Percentiles rank a stretch among this genome's conserved stretches.
Conservation (phyloP, 2,329 filamentous ascomycete genomes). For the Cucurbitaria berberidis region DNA sequence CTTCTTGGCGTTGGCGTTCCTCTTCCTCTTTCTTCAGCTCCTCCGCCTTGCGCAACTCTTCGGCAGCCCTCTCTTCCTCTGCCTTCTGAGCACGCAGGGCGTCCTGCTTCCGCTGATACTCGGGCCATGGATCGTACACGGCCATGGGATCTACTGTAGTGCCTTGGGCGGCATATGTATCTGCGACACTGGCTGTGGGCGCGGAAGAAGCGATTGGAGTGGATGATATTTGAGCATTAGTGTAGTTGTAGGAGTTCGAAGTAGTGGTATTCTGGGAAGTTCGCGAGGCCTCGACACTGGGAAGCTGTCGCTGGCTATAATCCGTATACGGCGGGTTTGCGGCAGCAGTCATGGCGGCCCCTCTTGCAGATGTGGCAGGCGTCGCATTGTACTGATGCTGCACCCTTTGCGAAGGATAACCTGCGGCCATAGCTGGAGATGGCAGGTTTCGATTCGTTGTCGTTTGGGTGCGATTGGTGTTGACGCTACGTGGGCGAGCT, state of each 20-base stretch:
- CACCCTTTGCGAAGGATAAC: slow-evolving; percentile 33
- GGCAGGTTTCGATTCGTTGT: slow-evolving; percentile 22
- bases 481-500: slow-evolving; percentile 35
- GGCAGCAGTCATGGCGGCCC: slow-evolving; percentile 15
- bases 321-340: slow-evolving; percentile 27
- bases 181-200: slow-evolving; percentile 21
- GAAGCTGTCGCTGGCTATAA: slow-evolving; percentile 28
- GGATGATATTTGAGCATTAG: slow-evolving; percentile 12
- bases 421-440: slow-evolving; percentile 32
- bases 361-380: slow-evolving; percentile 15
- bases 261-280: slow-evolving; percentile 15
- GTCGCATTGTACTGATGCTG: slow-evolving; percentile 29
- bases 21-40: slow-evolving; percentile 32
- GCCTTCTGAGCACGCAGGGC: slow-evolving; percentile 41
- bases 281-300: slow-evolving; percentile 27
- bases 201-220: slow-evolving; percentile 22
- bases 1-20: slow-evolving; percentile 29
- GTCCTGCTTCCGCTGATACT: slow-evolving; percentile 54
- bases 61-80: slow-evolving; percentile 41
- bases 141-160: slow-evolving; percentile 59
- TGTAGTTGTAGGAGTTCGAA: slow-evolving; percentile 31
- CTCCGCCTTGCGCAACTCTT: slow-evolving; percentile 36
- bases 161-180: slow-evolving; percentile 28
- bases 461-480: slow-evolving; percentile 28
- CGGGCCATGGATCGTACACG: slow-evolving; percentile 61